phyloP scores from a whole-genome alignment of 2,329 filamentous ascomycete species.

The Rasamsonia emersonii region DNA sequence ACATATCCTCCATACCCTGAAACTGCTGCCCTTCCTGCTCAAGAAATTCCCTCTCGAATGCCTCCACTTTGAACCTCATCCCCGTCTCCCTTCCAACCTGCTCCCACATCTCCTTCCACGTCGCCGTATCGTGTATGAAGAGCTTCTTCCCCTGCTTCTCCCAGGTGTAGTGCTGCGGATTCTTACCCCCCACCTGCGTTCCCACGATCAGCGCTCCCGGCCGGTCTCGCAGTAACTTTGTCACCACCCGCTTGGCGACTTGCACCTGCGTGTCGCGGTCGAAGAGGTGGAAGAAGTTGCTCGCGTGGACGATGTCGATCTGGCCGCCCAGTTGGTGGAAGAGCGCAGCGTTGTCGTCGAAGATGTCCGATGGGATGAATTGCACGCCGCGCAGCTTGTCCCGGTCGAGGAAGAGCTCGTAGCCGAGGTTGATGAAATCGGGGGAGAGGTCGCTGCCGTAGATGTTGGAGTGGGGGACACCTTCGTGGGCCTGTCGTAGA shows the following conservation, averaged over 20 bases:
- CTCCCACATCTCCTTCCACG: constrained; percentile 47
- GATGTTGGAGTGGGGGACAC: constrained; percentile 40
- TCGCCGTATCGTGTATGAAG: constrained; percentile 42
- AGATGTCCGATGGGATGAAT: constrained; percentile 43
- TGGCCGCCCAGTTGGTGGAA: constrained; percentile 16
- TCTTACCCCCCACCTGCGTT: constrained; percentile 11
- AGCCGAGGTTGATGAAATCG: constrained; percentile 47
- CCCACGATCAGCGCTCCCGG: constrained; percentile 17
- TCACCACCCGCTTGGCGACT: constrained; percentile 24
- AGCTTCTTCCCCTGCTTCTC: too few relatives aligned
- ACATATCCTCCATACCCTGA: too few relatives aligned
- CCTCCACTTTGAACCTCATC: constrained; percentile 40
- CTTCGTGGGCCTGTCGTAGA: constrained; percentile 39
- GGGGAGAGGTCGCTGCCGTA: constrained; percentile 43
- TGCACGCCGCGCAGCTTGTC: constrained; percentile 32
- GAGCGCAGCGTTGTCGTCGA: constrained; percentile 19
- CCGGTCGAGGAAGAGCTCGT: constrained; percentile 56
- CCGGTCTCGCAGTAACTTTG: constrained; percentile 18
- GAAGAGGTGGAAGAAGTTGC: constrained; percentile 36
- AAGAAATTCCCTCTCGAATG: not conserved
- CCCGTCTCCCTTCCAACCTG: constrained; percentile 42
- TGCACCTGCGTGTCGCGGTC: constrained; percentile 21
- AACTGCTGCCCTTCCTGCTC: too few relatives aligned
- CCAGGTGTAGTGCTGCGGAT: constrained; percentile 8
- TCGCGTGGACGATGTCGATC: constrained; percentile 31